Percentiles rank a stretch among this genome's conserved stretches.
phyloP scores from a whole-genome alignment of 352 stramenopile genomes.

The Blastocystis sp. region DNA sequence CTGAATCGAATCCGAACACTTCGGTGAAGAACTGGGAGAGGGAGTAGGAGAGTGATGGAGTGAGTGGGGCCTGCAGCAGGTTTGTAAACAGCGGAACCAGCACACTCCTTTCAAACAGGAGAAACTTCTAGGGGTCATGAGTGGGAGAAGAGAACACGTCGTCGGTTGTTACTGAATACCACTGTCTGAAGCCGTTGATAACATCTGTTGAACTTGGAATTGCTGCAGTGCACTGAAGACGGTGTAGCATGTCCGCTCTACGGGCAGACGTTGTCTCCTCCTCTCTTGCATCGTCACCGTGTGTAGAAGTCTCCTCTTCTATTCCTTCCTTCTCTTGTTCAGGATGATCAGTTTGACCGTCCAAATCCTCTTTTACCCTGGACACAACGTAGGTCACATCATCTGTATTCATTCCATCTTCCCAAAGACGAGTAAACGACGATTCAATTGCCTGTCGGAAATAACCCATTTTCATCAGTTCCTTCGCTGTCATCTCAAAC shows the following conservation, averaged over 20 bases:
- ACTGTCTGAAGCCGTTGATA: conserved; percentile 19
- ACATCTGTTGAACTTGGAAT: conserved; percentile 45
- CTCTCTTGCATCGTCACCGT: no score
- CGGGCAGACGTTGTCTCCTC: background rate
- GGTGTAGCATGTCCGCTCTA: background rate
- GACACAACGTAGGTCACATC: background rate
- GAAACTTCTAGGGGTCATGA: background rate
- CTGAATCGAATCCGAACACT: background rate
- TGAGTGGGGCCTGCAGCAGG: background rate
- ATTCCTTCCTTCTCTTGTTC: background rate
- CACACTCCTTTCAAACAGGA: conserved; percentile 16
- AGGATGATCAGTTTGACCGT: background rate
- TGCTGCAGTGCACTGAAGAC: background rate
- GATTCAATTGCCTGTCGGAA: background rate
- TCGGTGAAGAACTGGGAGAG: conserved; percentile 8
- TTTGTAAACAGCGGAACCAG: conserved; percentile 19
- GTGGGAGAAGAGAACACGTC: background rate
- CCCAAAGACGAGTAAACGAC: background rate
- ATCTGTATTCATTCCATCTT: background rate
- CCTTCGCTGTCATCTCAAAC: background rate
- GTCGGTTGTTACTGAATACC: conserved; percentile 6
- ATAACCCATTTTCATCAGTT: background rate
- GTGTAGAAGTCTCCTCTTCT: background rate
- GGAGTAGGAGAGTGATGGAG: background rate
- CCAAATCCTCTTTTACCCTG: background rate